Evolutionary conservation across 345 rosid genomes (phyloP).

Genomic region (Leavenworthia alabamica): DNA sequence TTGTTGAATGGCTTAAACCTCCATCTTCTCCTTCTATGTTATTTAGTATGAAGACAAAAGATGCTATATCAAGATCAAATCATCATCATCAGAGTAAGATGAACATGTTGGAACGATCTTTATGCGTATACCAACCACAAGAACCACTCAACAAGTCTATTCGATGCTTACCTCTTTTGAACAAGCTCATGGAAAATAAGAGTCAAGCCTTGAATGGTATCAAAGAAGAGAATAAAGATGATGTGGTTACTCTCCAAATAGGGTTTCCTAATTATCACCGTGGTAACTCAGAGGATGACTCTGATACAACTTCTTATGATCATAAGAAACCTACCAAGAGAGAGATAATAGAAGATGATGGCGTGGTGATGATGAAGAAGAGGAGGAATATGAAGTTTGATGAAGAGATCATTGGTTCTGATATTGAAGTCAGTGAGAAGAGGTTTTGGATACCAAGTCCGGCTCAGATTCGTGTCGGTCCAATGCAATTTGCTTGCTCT

Average conservation of each 20-base stretch:
- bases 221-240: conserved; percentile 16
- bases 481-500: conserved; percentile 93
- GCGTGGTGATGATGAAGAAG: conserved; percentile 20
- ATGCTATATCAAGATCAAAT: conserved; percentile 19
- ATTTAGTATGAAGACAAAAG: conserved; percentile 17
- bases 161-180: conserved; percentile 32
- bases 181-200: conserved; percentile 29
- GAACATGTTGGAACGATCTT: conserved; percentile 19
- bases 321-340: conserved; percentile 20
- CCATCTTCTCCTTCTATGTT: conserved; percentile 23
- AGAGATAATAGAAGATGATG: conserved; percentile 23
- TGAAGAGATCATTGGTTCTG: conserved; percentile 11
- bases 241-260: conserved; percentile 30
- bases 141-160: conserved; percentile 17
- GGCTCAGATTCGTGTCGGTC: conserved; percentile 91
- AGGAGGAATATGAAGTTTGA: conserved; percentile 14
- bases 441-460: conserved; percentile 90
- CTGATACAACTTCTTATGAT: conserved; percentile 23
- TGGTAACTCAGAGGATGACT: conserved; percentile 23
- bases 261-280: conserved; percentile 28
- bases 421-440: conserved; percentile 21
- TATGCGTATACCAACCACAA: conserved; percentile 19
- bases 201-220: conserved; percentile 4
- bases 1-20: conserved; percentile 30
- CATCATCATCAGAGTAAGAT: conserved; percentile 11